Conservation (phyloP, 2,329 filamentous ascomycete genomes). For the Calonectria hongkongensis region DNA sequence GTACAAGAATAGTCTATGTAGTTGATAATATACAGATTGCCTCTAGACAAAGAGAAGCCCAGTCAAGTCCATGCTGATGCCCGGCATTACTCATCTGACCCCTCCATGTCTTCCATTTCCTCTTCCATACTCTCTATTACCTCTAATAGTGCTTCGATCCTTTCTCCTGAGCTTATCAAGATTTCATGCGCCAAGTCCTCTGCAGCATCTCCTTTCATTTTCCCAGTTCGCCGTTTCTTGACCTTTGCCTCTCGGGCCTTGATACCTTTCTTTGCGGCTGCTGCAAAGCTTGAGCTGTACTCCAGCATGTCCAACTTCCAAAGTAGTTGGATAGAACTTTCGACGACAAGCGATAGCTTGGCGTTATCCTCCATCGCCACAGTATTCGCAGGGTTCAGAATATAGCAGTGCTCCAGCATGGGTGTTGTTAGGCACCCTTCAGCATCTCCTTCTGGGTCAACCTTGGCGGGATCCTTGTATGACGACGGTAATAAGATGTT, state of each 20-base stretch:
- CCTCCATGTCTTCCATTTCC: constrained; percentile 34
- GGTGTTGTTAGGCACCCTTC: constrained; percentile 63
- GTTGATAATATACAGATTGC: constrained; percentile 44
- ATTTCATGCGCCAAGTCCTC: constrained; percentile 66
- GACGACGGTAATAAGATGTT: constrained; percentile 65
- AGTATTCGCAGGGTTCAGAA: constrained; percentile 79
- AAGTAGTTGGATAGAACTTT: constrained; percentile 76
- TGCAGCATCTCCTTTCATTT: constrained; percentile 56
- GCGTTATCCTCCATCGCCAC: constrained; percentile 80
- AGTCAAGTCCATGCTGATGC: neutral
- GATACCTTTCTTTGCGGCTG: constrained; percentile 68
- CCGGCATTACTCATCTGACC: constrained; percentile 30
- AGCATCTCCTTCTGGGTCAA: constrained; percentile 61
- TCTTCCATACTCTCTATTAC: constrained; percentile 52
- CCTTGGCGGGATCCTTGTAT: constrained; percentile 63
- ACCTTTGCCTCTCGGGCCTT: constrained; percentile 69
- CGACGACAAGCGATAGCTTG: constrained; percentile 81
- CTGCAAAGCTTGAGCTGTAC: constrained; percentile 61
- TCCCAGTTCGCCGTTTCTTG: constrained; percentile 63
- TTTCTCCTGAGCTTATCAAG: constrained; percentile 66
- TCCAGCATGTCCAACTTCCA: constrained; percentile 60
- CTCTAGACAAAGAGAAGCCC: constrained; percentile 14
- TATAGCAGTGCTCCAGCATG: constrained; percentile 75
- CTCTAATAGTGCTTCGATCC: constrained; percentile 64
- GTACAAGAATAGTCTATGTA: constrained; percentile 47